Percentiles rank a stretch among this genome's conserved stretches.
These are phyloP conservation scores for Euphorbia schlechtendalii DNA, from an alignment of 441 rosid genomes.

Conservation along the genomic window DNA sequence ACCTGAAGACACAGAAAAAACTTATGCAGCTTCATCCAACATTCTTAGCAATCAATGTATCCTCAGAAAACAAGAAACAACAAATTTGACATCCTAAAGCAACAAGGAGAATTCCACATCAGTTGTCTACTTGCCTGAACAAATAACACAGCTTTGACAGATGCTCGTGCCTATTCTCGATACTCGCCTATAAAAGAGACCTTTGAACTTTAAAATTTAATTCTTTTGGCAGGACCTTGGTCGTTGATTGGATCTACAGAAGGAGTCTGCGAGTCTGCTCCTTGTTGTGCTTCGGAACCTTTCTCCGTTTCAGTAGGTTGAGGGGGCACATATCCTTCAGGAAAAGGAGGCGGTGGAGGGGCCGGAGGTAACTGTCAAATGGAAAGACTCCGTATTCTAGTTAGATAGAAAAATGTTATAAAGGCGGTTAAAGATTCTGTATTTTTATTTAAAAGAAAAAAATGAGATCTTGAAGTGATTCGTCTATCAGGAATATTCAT, in stretches of 20 bases:
- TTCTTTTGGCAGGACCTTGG: conserved; percentile 92
- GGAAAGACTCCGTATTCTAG: no score
- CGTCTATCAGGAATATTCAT: no score
- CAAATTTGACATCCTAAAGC: neutral
- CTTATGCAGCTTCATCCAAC: no score
- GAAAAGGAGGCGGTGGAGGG: conserved; percentile 87
- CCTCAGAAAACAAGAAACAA: no score
- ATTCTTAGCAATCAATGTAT: no score
- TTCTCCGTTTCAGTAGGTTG: conserved; percentile 52
- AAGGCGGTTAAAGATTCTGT: no score
- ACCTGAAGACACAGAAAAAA: no score
- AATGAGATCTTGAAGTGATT: no score
- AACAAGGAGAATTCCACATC: neutral
- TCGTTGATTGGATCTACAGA: conserved; percentile 80
- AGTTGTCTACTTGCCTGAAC: neutral
- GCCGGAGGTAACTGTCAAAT: conserved; percentile 66
- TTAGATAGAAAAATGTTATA: no score
- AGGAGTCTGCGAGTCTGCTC: conserved; percentile 47
- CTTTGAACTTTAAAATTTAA: conserved; percentile 52
- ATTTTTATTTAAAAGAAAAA: no score
- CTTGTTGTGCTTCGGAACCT: conserved; percentile 59
- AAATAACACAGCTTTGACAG: neutral
- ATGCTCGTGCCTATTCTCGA: no score
- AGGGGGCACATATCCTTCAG: conserved; percentile 71
- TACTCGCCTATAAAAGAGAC: neutral